A percentile compares a stretch with the other conserved stretches of the same genome.
Evolutionary conservation across 2,329 filamentous ascomycete species (phyloP).

Genomic region (Colletotrichum abscissum): DNA sequence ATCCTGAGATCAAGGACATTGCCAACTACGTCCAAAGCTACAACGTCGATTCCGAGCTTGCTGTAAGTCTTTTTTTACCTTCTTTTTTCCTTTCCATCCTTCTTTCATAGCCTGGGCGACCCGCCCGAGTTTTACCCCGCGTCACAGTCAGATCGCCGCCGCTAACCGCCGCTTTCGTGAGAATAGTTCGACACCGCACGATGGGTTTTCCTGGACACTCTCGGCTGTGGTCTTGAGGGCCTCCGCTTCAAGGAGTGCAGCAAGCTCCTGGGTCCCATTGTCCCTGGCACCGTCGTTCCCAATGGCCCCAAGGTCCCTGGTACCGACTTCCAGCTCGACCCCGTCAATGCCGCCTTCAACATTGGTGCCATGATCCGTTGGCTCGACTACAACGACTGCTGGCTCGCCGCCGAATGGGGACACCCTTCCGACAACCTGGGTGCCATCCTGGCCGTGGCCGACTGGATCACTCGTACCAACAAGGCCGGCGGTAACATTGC

Average conservation of each 20-base stretch:
- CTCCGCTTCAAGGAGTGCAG: slow-evolving; percentile 96
- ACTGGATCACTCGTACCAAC: slow-evolving; percentile 96
- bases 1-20: slow-evolving; percentile 95
- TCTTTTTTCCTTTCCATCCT: background rate
- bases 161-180: slow-evolving; percentile 41
- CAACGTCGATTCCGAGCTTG: slow-evolving; percentile 89
- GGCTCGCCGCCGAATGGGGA: slow-evolving; percentile 98
- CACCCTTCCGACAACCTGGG: slow-evolving; percentile 98
- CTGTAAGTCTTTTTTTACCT: slow-evolving; percentile 71
- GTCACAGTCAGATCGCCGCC: slow-evolving; percentile 35
- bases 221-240: slow-evolving; percentile 96
- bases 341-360: slow-evolving; percentile 97
- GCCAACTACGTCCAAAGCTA: slow-evolving; percentile 95
- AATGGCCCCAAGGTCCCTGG: slow-evolving; percentile 93
- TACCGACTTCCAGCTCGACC: slow-evolving; percentile 93
- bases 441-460: slow-evolving; percentile 94
- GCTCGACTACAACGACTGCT: slow-evolving; percentile 99
- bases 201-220: slow-evolving; percentile 95
- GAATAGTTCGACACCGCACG: slow-evolving; percentile 90
- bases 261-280: slow-evolving; percentile 92
- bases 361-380: slow-evolving; percentile 99
- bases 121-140: slow-evolving; percentile 35
- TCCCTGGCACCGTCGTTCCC: slow-evolving; percentile 90
- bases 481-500: slow-evolving; percentile 81
- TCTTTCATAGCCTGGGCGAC: background rate